phyloP scores from a whole-genome alignment of 441 rosid species.

The Adansonia madagascariensis region DNA sequence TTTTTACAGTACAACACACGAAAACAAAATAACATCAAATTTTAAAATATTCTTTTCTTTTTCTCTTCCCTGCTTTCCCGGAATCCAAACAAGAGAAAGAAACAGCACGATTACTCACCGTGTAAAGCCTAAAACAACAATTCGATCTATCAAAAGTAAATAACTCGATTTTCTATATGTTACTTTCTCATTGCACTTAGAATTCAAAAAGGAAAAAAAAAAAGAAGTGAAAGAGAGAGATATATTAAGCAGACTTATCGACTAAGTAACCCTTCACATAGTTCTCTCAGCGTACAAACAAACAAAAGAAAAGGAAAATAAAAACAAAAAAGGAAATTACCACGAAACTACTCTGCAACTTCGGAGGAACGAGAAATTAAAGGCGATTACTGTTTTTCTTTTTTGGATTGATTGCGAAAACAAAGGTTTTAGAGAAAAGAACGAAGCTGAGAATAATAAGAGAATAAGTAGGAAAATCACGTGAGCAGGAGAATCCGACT shows the following conservation, averaged over 20 bases:
- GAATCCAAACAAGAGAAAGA: constrained; percentile 28
- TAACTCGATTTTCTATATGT: background rate
- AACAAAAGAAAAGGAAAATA: constrained; percentile 1
- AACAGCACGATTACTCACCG: background rate
- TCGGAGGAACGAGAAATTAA: background rate
- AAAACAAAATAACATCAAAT: background rate
- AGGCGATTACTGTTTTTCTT: background rate
- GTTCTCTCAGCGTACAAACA: constrained; percentile 14
- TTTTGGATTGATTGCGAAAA: background rate
- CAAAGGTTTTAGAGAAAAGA: background rate
- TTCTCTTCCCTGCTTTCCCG: constrained; percentile 17
- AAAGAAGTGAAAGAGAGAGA: background rate
- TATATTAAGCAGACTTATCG: constrained; percentile 4
- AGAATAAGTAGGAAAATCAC: background rate
- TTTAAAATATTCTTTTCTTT: background rate
- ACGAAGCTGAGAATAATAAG: background rate
- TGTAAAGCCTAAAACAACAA: background rate
- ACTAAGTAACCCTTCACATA: constrained; percentile 8
- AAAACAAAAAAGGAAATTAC: background rate
- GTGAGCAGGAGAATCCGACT: background rate
- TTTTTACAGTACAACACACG: background rate
- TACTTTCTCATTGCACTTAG: background rate
- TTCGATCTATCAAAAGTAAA: background rate
- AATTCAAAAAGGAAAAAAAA: background rate
- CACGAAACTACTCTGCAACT: constrained; percentile 9